Base-by-base conservation (phyloP, 805 yeast genomes). In the Priceomyces medius region DNA sequence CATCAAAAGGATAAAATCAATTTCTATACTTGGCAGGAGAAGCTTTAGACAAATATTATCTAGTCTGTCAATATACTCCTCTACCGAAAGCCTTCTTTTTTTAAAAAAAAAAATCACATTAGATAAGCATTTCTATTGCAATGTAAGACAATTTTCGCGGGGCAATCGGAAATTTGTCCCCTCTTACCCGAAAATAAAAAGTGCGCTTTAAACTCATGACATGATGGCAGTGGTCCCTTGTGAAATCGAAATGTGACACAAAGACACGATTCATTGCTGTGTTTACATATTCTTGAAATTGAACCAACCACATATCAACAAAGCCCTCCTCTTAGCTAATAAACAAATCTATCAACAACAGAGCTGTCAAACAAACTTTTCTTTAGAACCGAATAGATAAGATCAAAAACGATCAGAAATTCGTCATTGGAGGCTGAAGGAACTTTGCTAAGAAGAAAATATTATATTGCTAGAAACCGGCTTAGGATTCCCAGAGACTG, bases 191-290 rank as follows among this genome's bases (percentile, higher is more conserved):
- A n/a, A 26, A 26, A 12, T 9, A 5, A n/a, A 12, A 14, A 26
- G 9, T 26, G 12, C 29, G 14, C 29, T 9, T 7, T 21, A 6
- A 21, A 9, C 24, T 21, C 24, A 7, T 21, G 24, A 10, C 16
- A 3, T 16, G 13, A 29, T n/a, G 14, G 33, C 19, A 18, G 18
- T 29, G 14, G 33, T 8, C 18, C 8, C 21, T 14, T 17, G 12
- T 9, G 20, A 17, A 23, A 6, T n/a, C 38, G 20, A 18, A 31
- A 28, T 29, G 33, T 38, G 31, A 19, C 39, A 36, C 39, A 36
- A 36, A 36, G 26, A 36, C 39, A 36, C 39, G 39, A 13, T 27
- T 27, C 16, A 14, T 26, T 26, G 29, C 29, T 26, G 29, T 26
- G 29, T 26, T 26, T 26, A 26, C 29, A 26, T 26, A 14, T 26